Base-by-base conservation (phyloP, 805 yeast genomes). In the Kazachstania viticola region DNA sequence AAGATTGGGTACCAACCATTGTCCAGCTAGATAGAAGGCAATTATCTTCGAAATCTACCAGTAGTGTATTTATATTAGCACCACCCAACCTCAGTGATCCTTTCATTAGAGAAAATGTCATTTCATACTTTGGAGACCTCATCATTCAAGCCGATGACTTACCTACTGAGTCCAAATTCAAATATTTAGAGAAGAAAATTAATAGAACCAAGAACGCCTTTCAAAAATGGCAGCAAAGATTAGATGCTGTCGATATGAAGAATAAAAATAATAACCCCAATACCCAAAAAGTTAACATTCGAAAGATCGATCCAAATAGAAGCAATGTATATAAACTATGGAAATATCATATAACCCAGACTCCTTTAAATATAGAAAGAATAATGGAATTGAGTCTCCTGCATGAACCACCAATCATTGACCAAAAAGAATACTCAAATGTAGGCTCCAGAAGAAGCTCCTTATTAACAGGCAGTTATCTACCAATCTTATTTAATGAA, bases 1-100 rank as follows among this genome's bases (percentile, higher is more conserved):
- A 75, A 31, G 93, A 81, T 44, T 88, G 96, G 96, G 82, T 91
- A 0, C 94, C 93, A 2, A 93, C 88, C 16, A 77, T 83, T 7
- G 83, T 81, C 58, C 96, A 87, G 49, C 64, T 88, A 22, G 93
- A 84, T 40, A 69, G 91, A 48, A 66, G 91, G 43, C 69, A 77
- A 30, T 64, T 80, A 54, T 63, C 70, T 14, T 65, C 72, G 28
- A 71, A 73, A 30, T 61, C 74, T 4, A 64, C 73, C 25, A 69
- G 67, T 33, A 69, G 74, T 34, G 54, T 66, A 69, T 31, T 73
- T 77, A 18, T 85, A 18, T 68, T 83, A 62, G 87, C 93, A 8
- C 84, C 95, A 3, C 81, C 88, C 45, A 91, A 93, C 9, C 65
- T 88, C 42, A 95, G 95, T 24, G 69, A 71, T 35, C 61, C 70